A percentile compares a stretch with the other conserved stretches of the same genome.
phyloP scores from a whole-genome alignment of 2,329 filamentous ascomycete species.

The Fonsecaea nubica region DNA sequence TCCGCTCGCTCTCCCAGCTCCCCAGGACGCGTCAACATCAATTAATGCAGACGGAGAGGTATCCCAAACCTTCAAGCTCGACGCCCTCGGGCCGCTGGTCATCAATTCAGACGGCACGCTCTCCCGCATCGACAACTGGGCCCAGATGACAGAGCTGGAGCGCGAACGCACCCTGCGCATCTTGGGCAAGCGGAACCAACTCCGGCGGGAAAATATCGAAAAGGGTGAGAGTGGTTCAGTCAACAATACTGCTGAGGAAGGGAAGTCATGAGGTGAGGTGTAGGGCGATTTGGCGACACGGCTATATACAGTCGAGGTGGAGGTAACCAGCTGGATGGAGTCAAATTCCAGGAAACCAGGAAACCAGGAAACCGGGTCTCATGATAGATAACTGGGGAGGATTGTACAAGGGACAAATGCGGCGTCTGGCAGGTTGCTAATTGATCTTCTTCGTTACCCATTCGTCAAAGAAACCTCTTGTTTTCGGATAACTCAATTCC shows the following conservation, averaged over 20 bases:
- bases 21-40: background rate
- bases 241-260: background rate
- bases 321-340: background rate
- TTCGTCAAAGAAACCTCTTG: background rate
- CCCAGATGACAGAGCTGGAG: constrained; percentile 8
- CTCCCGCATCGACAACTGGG: constrained; percentile 14
- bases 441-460: no score
- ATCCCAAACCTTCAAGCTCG: constrained; percentile 15
- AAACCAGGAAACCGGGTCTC: no score
- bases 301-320: background rate
- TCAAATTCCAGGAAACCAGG: no score
- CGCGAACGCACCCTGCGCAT: constrained; percentile 15
- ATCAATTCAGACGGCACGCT: constrained; percentile 18
- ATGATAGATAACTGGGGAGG: no score
- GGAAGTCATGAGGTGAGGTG: background rate
- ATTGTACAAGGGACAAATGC: no score
- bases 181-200: constrained; percentile 15
- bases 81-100: constrained; percentile 2
- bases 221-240: background rate
- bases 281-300: background rate
- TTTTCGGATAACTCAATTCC: background rate
- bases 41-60: background rate
- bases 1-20: background rate
- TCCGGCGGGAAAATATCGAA: constrained; percentile 6
- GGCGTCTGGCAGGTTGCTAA: no score